Evolutionary conservation across 2,329 filamentous ascomycete species (phyloP), one percentile per base, ranked within the genome.

Genomic region (Davidsoniella neocaledoniae): DNA sequence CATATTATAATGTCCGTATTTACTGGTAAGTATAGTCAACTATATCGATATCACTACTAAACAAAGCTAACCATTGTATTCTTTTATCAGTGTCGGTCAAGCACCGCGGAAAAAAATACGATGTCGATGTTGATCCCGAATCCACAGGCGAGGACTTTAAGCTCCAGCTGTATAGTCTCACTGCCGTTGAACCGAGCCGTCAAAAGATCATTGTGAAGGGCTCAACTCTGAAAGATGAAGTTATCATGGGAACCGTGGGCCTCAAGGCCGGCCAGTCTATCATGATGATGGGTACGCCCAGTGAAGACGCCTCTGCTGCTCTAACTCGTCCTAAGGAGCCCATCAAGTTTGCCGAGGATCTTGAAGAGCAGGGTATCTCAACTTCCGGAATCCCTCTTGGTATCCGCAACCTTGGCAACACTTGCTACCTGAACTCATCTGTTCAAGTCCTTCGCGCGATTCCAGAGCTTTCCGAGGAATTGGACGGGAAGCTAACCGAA

Each of bases 381-480:
- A 79, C 80, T 63, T 77, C 83, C 61, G 87, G 86, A 52, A 90
- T 76, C 43, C 91, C 93, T 1, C 83, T 88, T 51, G 91, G 91
- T 43, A 69, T 98, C 54, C 76, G 83, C 62, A 98, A 98, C 61
- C 70, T 95, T 54, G 91, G 93, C 58, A 98, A 98, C 66, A 98
- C 93, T 3, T 98, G 91, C 70, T 98, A 98, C 63, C 79, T 96
- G 60, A 98, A 98, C 71, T 91, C 91, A 46, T 94, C 90, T 0
- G 72, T 98, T n/a, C 93, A 98, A 64, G 83, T 86, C 3, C 70
- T 98, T 56, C 80, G 85, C 54, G 75, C 82, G 48, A 86, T 98
- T 53, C 91, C 91, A 7, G 91, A 98, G 67, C 76, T 98, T 36
- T 86, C 94, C 60, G 72, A 85, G 36, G 77, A 86, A 57, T 73